Evolutionary conservation across 2,329 filamentous ascomycete genomes (phyloP), one percentile per base, ranked within the genome.

Genomic region (Camptophora hylomeconis): DNA sequence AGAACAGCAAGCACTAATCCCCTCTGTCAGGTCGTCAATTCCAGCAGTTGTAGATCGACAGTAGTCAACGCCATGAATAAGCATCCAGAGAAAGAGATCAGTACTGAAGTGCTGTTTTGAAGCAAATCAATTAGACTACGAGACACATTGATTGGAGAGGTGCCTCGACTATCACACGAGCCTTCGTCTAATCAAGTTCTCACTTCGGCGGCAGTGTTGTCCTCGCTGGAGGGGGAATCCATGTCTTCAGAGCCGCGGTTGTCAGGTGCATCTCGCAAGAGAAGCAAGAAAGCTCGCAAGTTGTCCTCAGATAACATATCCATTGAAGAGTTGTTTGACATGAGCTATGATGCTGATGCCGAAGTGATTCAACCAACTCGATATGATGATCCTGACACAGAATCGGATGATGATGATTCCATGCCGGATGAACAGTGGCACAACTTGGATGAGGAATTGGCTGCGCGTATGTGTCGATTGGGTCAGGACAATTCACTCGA

Each of bases 281-380:
- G 27, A 13, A 15, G 28, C 15, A 42, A 42, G 20, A 24, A 38
- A 17, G 37, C 35, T 13, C 47, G 45, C 28, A 39, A 41, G 38
- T 35, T 30, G 17, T 44, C 41, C 20, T 40, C 39, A 14, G 33
- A 39, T 19, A 40, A 40, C 12, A 30, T 48, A 7, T 40, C 28
- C 13, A 28, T 49, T 11, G 46, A 50, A 27, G 47, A 50, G 24
- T 31, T 49, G 13, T 33, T 38, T 7, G 47, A 51, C 26, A 40
- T 46, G 30, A 45, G 46, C 6, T 52, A 53, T 17, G 40, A 49
- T 31, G 44, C 38, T 5, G 39, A 49, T 28, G 36, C 45, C 8
- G 45, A 52, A 31, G 42, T 53, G 3, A 39, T 59, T 12, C 45
- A 40, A 12, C 57, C 58, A 10, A 59, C 59, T 30, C 36, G 44